Evolutionary conservation across 2,329 filamentous ascomycete genomes (phyloP).

Genomic region (Colletotrichum somersetense): DNA sequence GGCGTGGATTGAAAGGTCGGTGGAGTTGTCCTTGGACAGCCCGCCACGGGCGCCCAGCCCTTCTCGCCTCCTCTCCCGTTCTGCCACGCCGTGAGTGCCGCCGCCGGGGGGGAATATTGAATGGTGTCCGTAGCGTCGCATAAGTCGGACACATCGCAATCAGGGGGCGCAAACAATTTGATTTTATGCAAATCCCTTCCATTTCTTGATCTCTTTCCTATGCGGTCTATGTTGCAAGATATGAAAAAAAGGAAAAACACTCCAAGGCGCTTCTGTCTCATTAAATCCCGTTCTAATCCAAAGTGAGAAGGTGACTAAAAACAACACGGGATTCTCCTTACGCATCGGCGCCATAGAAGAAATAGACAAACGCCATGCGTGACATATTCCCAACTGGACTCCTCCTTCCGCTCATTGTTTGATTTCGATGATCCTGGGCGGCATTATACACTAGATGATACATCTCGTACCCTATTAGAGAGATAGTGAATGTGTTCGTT

Average conservation of each 20-base stretch:
- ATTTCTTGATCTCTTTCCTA: background rate
- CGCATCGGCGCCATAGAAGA: background rate
- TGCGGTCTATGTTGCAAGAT: constrained; percentile 8
- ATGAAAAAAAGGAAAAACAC: background rate
- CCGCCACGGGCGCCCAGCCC: background rate
- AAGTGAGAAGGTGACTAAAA: background rate
- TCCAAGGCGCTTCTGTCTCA: background rate
- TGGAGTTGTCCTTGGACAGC: background rate
- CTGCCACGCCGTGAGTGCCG: background rate
- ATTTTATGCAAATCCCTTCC: background rate
- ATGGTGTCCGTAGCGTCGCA: constrained; percentile 18
- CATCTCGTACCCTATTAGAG: background rate
- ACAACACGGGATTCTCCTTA: background rate
- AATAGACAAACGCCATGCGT: background rate
- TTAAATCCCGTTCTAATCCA: background rate
- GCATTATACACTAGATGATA: background rate
- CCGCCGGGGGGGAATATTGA: constrained; percentile 11
- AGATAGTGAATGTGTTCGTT: background rate
- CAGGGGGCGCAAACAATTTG: background rate
- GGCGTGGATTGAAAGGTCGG: background rate
- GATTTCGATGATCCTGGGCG: background rate
- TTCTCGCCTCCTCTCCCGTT: background rate
- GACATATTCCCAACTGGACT: background rate
- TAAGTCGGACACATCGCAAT: background rate
- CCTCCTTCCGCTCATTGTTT: background rate